Base-by-base conservation (phyloP, 192 early-diverging fungal genomes). In the Kappamyces sp. region DNA sequence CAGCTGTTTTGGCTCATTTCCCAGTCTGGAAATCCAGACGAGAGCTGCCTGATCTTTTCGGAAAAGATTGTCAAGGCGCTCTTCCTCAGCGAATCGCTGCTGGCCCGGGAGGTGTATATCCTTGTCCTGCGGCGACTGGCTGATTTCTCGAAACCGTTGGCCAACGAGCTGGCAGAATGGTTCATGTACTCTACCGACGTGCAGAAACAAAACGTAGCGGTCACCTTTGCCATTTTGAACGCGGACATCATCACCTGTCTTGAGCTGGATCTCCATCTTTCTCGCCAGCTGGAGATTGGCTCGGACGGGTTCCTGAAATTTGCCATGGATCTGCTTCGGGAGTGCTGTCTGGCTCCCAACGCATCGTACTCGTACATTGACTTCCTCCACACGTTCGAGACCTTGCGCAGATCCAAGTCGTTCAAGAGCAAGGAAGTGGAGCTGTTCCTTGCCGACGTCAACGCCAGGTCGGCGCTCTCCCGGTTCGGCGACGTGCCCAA, bases 241-340 rank as follows among this genome's bases (percentile, higher is more conserved):
- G 85, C 86, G 8, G 75, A 86, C 0, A 72, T 99, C 32, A 72
- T 99, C 8, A 79, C 77, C 46, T 55, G 88, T 9, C 70, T 73
- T 2, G 94, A 97, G 43, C 80, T 95, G 57, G 97, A 99, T 73
- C 78, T 82, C 35, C 91, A 91, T 64, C 78, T 99, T n/a, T 84
- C 88, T 1, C 83, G 86, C 3, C 71, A 90, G 50, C 87, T 97
- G 38, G 92, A 97, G 38, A 77, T 74, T 53, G 86, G 84, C 23
- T 82, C 88, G 3, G 63, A 74, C 13, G 68, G 69, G 13, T 85
- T 88, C 1, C 76, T 91, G 38, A 87, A 91, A 8, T 96, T 90
- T 73, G 85, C 90, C 0, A 74, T 80, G 7, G 69, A 83, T 52
- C 69, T 99, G 47, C 77, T 94, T 42, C 81, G 85, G 37, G 78